Evolutionary conservation across 2,329 filamentous ascomycete species (phyloP), one percentile per base, ranked within the genome.

Genomic region (Aspergillus arachidicola): DNA sequence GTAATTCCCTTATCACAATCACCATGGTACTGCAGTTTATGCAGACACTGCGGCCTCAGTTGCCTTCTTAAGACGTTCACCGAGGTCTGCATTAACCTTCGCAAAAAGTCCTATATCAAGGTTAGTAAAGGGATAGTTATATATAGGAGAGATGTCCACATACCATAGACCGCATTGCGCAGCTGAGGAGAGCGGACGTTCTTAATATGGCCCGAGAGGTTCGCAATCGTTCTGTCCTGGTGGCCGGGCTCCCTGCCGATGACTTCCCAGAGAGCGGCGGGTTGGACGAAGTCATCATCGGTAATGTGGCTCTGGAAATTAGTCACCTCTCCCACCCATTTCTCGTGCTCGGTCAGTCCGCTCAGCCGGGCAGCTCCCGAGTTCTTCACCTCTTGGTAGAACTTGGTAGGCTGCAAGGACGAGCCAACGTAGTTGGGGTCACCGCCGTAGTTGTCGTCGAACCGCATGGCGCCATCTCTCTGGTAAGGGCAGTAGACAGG

Each of bases 351-450:
- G 26, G 69, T 75, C 36, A 69, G 68, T 30, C 65, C 64, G 64
- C 61, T 70, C 45, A 23, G 26, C 58, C 58, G 46, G 64, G 66
- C 32, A 63, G 48, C 2, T 67, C 61, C 6, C 43, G 61, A 45
- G 38, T 19, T 38, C 32, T 34, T 55, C 59, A 61, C 51, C 21
- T 55, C 51, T 26, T 55, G 51, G 32, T 67, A 68, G 55, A 67
- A 71, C 2, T 50, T 65, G 6, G 62, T 71, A 7, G 76, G 74
- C 43, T 72, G 61, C 5, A 78, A 60, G 19, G 66, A 66, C 0
- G 73, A 76, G 34, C 70, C 68, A 10, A 76, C 66, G 70, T 89
- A 89, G 75, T 85, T 86, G 6, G 86, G 85, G 72, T 87, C 84
- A 6, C 80, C 79, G 58, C 86, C 86, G 68, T 88, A 86, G 77